Evolutionary conservation across 1,284 basidiomycete genomes (phyloP).

Genomic region (Rugosomyces carneus): DNA sequence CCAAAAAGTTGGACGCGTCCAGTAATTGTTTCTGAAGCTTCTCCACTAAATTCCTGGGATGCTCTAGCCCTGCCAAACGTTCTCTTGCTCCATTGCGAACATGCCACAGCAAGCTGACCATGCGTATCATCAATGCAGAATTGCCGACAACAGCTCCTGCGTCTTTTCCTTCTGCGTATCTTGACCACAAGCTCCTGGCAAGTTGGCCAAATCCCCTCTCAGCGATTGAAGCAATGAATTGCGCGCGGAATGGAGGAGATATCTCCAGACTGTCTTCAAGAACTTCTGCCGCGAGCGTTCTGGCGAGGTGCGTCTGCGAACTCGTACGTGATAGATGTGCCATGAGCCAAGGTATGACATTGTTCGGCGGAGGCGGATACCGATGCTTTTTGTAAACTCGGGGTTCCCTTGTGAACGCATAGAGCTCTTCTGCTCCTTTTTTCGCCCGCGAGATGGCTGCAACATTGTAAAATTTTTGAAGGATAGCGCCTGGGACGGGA

Average conservation of each 20-base stretch:
- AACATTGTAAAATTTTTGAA: slow-evolving; percentile 40
- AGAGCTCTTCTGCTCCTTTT: slow-evolving; percentile 33
- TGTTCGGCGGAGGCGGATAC: slow-evolving; percentile 45
- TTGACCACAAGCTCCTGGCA: slow-evolving; percentile 51
- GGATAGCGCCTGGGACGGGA: slow-evolving; percentile 33
- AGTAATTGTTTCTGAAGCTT: background rate
- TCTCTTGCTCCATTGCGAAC: slow-evolving; percentile 19
- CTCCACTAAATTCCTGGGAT: background rate
- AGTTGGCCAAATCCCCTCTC: slow-evolving; percentile 38
- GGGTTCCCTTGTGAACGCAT: slow-evolving; percentile 33
- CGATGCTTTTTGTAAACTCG: slow-evolving; percentile 23
- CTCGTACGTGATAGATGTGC: slow-evolving; percentile 31
- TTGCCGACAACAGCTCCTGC: slow-evolving; percentile 38
- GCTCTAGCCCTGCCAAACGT: background rate
- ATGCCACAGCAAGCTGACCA: slow-evolving; percentile 48
- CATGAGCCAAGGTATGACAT: slow-evolving; percentile 46
- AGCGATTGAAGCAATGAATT: slow-evolving; percentile 43
- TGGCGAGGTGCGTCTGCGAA: slow-evolving; percentile 30
- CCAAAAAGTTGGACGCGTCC: slow-evolving; percentile 25
- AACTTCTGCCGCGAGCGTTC: slow-evolving; percentile 41
- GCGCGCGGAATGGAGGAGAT: slow-evolving; percentile 36
- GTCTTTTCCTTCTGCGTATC: slow-evolving; percentile 40
- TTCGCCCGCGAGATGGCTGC: slow-evolving; percentile 25
- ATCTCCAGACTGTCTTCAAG: slow-evolving; percentile 35
- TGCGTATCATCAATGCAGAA: slow-evolving; percentile 42